A percentile compares a stretch with the other conserved stretches of the same genome.
phyloP scores from a whole-genome alignment of 371 early-diverging fungal genomes.

The Lichtheimia ornata region DNA sequence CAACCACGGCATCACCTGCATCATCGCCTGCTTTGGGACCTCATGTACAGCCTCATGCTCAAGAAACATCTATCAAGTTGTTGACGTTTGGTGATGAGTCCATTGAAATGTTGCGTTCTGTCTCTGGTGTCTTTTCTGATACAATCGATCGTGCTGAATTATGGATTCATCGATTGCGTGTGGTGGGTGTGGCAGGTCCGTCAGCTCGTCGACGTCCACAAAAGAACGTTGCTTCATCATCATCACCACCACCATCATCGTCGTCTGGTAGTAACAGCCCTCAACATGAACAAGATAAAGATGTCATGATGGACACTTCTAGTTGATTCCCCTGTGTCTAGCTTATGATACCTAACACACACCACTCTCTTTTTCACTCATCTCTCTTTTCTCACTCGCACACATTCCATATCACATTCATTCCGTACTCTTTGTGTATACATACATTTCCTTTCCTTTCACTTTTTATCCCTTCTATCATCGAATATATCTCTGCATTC shows the following conservation, averaged over 20 bases:
- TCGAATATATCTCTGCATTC: too few species aligned
- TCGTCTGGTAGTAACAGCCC: constrained; percentile 1
- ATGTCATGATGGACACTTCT: too few species aligned
- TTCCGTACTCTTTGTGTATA: background rate
- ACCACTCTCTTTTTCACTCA: too few species aligned
- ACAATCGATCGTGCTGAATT: constrained; percentile 82
- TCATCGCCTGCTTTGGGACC: constrained; percentile 49
- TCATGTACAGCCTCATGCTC: constrained; percentile 33
- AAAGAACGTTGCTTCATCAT: background rate
- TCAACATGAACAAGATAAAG: too few species aligned
- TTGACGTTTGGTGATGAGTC: constrained; percentile 83
- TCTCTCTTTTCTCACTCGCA: too few species aligned
- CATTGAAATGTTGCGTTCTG: constrained; percentile 76
- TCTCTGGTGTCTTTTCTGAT: constrained; percentile 79
- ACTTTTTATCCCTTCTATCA: background rate
- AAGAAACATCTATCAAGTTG: constrained; percentile 49
- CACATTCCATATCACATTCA: too few species aligned
- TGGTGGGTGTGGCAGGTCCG: constrained; percentile 43
- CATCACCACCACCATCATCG: constrained; percentile 3
- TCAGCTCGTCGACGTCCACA: constrained; percentile 9
- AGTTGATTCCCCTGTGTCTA: too few species aligned
- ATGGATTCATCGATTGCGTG: constrained; percentile 65
- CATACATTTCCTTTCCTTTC: background rate
- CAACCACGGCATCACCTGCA: constrained; percentile 30
- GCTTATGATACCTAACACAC: too few species aligned